phyloP scores from a whole-genome alignment of 225 moss, liverwort and hornwort genomes.

The Straminergon stramineum region DNA sequence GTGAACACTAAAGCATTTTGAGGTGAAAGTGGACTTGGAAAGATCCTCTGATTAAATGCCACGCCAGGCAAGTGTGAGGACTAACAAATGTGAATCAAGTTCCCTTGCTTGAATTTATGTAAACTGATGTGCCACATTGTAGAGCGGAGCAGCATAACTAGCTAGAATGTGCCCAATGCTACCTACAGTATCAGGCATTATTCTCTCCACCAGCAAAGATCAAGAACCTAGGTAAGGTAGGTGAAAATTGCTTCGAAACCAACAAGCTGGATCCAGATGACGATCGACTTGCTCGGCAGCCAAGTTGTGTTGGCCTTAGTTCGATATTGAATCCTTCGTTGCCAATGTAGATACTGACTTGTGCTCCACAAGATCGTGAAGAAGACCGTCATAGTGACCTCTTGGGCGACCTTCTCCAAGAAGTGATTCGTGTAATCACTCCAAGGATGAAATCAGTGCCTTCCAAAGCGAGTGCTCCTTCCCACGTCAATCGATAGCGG shows the following conservation, averaged over 20 bases:
- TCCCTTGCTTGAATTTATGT: constrained; percentile 1
- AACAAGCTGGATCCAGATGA: not conserved
- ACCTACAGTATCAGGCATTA: not conserved
- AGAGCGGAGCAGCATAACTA: not conserved
- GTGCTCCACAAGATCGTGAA: not conserved
- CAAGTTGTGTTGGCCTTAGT: not conserved
- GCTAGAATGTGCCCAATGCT: not conserved
- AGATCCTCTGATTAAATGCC: not conserved
- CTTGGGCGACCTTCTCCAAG: not conserved
- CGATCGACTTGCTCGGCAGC: not conserved
- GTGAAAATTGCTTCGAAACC: constrained; percentile 1
- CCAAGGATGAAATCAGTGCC: not conserved
- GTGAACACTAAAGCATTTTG: not conserved
- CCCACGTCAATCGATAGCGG: not conserved
- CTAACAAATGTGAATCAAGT: not conserved
- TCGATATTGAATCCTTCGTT: not conserved
- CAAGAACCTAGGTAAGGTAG: not conserved
- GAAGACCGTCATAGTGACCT: not conserved
- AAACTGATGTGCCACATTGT: constrained; percentile 2
- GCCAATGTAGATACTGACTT: not conserved
- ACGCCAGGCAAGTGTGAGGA: not conserved
- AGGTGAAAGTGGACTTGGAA: not conserved
- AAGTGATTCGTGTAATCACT: not conserved
- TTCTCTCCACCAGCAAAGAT: not conserved
- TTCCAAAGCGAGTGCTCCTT: not conserved